Percentiles rank a stretch among this genome's conserved stretches.
Evolutionary conservation across 177 flowering plant genomes (phyloP).

Genomic region (Vitis hybrid): DNA sequence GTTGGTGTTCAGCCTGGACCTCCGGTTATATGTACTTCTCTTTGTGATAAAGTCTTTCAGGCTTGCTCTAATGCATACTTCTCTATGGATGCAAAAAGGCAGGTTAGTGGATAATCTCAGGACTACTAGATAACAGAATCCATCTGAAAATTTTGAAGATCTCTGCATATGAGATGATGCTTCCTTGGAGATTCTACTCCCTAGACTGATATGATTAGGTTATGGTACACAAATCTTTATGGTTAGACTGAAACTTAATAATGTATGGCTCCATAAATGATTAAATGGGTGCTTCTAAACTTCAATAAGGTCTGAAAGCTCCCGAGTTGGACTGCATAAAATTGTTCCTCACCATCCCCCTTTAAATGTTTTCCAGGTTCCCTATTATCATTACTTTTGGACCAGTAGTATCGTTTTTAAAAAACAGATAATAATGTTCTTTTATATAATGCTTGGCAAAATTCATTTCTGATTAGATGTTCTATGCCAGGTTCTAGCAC

Average conservation of each 20-base stretch:
- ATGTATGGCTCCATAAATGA: neutral
- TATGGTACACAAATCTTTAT: neutral
- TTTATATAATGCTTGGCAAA: neutral
- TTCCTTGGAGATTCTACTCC: neutral
- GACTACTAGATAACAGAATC: neutral
- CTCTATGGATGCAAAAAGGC: slow-evolving; percentile 70
- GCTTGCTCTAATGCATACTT: slow-evolving; percentile 88
- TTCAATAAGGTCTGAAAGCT: neutral
- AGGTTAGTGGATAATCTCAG: slow-evolving; percentile 39
- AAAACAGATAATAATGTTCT: too few relatives aligned
- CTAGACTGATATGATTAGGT: neutral
- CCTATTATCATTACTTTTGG: neutral
- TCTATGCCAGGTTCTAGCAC: slow-evolving; percentile 68
- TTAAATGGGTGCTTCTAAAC: neutral
- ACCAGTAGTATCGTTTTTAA: too few relatives aligned
- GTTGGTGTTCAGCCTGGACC: slow-evolving; percentile 88
- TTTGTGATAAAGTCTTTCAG: slow-evolving; percentile 76
- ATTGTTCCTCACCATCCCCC: neutral
- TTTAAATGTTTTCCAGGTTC: neutral
- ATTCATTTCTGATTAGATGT: slow-evolving; percentile 16
- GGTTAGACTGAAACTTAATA: neutral
- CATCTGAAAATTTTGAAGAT: neutral
- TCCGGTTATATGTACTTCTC: slow-evolving; percentile 74
- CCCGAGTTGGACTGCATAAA: neutral
- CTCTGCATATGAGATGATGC: neutral